phyloP scores from a whole-genome alignment of 2,329 filamentous ascomycete genomes.

The Cladosporium colombiae region DNA sequence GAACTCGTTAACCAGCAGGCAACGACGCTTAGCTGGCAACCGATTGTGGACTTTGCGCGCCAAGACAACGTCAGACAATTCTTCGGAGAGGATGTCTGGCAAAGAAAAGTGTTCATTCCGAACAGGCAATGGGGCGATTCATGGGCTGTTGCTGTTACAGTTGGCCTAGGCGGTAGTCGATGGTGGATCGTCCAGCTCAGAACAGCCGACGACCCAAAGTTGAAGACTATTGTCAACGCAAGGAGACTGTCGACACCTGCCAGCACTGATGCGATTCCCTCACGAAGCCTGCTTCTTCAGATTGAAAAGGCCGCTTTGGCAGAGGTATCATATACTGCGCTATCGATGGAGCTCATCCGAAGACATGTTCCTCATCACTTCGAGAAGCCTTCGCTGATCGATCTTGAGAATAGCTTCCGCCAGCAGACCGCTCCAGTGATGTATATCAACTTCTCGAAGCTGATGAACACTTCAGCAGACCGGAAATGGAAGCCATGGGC shows the following conservation, averaged over 20 bases:
- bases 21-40: conserved; percentile 65
- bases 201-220: conserved; percentile 32
- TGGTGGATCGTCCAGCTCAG: conserved; percentile 76
- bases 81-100: conserved; percentile 64
- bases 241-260: conserved; percentile 19
- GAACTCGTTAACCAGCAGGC: conserved; percentile 64
- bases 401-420: conserved; percentile 15
- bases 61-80: conserved; percentile 60
- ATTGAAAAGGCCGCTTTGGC: conserved; percentile 44
- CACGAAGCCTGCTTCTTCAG: conserved; percentile 26
- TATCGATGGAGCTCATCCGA: conserved; percentile 29
- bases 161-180: conserved; percentile 71
- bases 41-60: conserved; percentile 47
- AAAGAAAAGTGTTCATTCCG: conserved; percentile 65
- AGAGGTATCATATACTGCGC: conserved; percentile 34
- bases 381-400: conserved; percentile 24
- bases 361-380: conserved; percentile 28
- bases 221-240: conserved; percentile 26
- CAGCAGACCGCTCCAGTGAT: conserved; percentile 15
- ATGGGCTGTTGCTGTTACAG: conserved; percentile 72
- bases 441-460: conserved; percentile 25
- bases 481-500: conserved; percentile 29
- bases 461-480: conserved; percentile 22
- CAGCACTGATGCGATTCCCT: not conserved
- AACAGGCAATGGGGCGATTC: conserved; percentile 68